Conservation (phyloP, 148 eudicot species). For the Rhododendron kiyosumense region DNA sequence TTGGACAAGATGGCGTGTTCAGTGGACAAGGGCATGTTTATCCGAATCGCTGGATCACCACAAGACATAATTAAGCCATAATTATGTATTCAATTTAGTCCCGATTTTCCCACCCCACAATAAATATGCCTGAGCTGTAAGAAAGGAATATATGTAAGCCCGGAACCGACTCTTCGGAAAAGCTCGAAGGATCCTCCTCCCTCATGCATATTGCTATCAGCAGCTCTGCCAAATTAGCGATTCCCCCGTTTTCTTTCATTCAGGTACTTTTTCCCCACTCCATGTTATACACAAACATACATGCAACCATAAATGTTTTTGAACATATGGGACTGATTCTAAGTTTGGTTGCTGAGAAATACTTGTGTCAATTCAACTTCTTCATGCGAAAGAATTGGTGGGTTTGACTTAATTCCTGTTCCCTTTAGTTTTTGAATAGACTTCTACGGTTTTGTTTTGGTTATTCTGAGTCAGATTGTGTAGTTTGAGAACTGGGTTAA, state of each 20-base stretch:
- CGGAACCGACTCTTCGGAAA: neutral
- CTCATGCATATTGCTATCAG: neutral
- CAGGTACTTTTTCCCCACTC: neutral
- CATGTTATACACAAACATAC: neutral
- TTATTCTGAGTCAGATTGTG: neutral
- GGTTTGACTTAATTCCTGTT: neutral
- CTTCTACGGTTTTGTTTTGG: neutral
- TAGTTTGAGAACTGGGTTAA: neutral
- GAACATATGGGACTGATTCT: neutral
- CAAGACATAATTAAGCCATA: neutral
- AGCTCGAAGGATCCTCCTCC: neutral
- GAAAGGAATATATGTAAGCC: neutral
- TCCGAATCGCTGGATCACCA: neutral
- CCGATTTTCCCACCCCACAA: no score
- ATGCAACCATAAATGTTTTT: neutral
- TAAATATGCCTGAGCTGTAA: neutral
- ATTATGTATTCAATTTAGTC: neutral
- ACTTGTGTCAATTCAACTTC: neutral
- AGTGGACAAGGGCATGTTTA: no score
- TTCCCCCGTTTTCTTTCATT: neutral
- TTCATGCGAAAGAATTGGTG: neutral
- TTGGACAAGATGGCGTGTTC: neutral
- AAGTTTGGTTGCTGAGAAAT: conserved; percentile 6
- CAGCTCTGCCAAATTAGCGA: neutral
- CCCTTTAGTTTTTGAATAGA: neutral